Evolutionary conservation across 345 rosid genomes (phyloP), one percentile per base, ranked within the genome.

Genomic region (Citrus sp.): DNA sequence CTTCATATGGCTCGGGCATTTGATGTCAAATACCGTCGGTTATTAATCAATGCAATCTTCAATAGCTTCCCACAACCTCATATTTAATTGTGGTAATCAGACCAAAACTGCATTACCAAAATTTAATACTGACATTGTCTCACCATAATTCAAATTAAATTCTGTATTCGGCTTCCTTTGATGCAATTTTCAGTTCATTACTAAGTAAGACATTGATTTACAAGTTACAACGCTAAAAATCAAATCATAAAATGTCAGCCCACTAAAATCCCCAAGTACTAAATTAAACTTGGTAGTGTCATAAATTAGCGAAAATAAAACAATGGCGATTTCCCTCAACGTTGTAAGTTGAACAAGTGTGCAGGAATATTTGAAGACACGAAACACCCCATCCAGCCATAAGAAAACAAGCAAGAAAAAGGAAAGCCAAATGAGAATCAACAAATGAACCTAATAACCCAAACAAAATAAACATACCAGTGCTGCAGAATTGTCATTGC

Each of bases 401-500:
- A 40, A 72, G n/a, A 28, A 56, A 78, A n/a, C 62, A 62, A 84
- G 34, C 18, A 56, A 42, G 1, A 22, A 55, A 24, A 40, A 32
- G 10, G 5, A 13, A 40, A 67, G 28, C 61, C 49, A 34, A 42
- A 32, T 35, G 28, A 25, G 22, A 70, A 34, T 30, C 54, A 49
- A 74, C 55, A 2, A 63, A 42, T 3, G 14, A 28, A 34, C 12
- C 25, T 28, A 35, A 63, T 65, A 73, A 6, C 7, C 37, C 4
- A 2, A 65, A 30, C 2, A 55, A 73, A 75, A 13, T 21, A 19
- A 42, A 28, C 37, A 38, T 76, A 59, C 55, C 24, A 27, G 18
- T 72, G 77, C 86, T 83, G 86, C 84, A 6, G 77, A 34, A 16
- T 51, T 63, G 61, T 74, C 83, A 30, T 68, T 84, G 82, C 72